A percentile compares a stretch with the other conserved stretches of the same genome.
These are phyloP conservation scores for Xylaria cubensis DNA, from an alignment of 495 filamentous ascomycete species.

Conservation along the genomic window DNA sequence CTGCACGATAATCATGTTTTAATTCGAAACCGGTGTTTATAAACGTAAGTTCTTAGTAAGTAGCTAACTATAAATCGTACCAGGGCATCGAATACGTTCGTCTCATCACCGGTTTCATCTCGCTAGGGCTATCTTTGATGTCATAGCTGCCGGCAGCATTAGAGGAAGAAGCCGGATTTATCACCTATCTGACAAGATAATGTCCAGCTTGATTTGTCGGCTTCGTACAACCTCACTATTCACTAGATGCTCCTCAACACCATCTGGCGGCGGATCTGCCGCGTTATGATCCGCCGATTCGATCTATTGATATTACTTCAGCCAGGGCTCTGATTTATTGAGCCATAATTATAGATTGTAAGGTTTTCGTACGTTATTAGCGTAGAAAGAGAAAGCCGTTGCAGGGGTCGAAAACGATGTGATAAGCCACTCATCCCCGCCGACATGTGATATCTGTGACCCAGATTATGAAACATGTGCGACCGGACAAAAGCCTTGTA, in stretches of 20 bases:
- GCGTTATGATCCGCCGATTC: constrained; percentile 3
- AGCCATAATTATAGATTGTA: not conserved
- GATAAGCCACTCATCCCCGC: not conserved
- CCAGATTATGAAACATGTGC: not conserved
- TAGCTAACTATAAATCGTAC: not conserved
- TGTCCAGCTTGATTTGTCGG: not conserved
- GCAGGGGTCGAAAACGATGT: not conserved
- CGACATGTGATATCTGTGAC: constrained; percentile 10
- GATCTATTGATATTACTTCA: constrained; percentile 20
- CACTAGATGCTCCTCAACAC: not conserved
- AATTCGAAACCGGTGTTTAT: constrained; percentile 35
- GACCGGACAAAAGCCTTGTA: constrained; percentile 12
- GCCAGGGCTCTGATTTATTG: constrained; percentile 9
- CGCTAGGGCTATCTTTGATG: not conserved
- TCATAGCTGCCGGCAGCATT: not conserved
- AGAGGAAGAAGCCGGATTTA: not conserved
- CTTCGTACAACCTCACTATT: not conserved
- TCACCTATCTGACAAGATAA: not conserved
- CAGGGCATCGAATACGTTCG: constrained; percentile 35
- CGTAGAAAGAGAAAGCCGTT: not conserved
- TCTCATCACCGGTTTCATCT: not conserved
- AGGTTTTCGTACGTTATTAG: not conserved
- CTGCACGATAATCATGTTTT: constrained; percentile 30
- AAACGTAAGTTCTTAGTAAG: not conserved
- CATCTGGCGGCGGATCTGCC: constrained; percentile 5